These are phyloP conservation scores for Cercis canadensis DNA, from an alignment of 306 rosid species.

Conservation along the genomic window DNA sequence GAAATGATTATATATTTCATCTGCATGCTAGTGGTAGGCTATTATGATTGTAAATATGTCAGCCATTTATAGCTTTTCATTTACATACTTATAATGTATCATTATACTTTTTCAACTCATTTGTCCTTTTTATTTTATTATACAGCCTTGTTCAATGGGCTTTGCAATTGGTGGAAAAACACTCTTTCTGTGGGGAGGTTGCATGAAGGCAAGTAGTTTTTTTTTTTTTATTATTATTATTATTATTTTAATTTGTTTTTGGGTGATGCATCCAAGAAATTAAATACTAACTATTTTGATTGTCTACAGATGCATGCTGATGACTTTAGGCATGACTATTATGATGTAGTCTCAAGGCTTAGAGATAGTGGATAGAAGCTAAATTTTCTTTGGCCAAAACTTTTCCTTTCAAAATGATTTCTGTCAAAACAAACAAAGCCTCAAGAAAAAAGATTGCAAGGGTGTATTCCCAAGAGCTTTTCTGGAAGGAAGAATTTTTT, in stretches of 20 bases:
- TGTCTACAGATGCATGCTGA: no score
- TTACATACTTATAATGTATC: neutral
- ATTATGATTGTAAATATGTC: slow-evolving; percentile 5
- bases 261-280: no score
- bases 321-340: no score
- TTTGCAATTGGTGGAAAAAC: slow-evolving; percentile 99
- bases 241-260: slow-evolving; percentile 13
- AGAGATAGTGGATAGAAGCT: slow-evolving; percentile 92
- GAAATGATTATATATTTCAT: slow-evolving; percentile 21
- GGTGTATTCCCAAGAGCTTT: no score
- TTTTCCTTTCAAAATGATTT: no score
- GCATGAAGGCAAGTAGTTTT: slow-evolving; percentile 95
- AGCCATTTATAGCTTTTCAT: slow-evolving; percentile 12
- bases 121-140: slow-evolving; percentile 17
- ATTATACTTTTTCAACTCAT: slow-evolving; percentile 7
- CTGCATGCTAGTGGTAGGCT: slow-evolving; percentile 23
- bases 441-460: no score
- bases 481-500: no score
- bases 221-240: slow-evolving; percentile 24
- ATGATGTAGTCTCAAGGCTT: slow-evolving; percentile 85
- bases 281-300: no score
- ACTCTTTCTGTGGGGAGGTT: slow-evolving; percentile 99
- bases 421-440: no score
- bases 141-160: no score
- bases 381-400: no score